Percentiles rank a stretch among this genome's conserved stretches.
phyloP scores from a whole-genome alignment of 2,329 filamentous ascomycete genomes.

The Arthroderma sp. region DNA sequence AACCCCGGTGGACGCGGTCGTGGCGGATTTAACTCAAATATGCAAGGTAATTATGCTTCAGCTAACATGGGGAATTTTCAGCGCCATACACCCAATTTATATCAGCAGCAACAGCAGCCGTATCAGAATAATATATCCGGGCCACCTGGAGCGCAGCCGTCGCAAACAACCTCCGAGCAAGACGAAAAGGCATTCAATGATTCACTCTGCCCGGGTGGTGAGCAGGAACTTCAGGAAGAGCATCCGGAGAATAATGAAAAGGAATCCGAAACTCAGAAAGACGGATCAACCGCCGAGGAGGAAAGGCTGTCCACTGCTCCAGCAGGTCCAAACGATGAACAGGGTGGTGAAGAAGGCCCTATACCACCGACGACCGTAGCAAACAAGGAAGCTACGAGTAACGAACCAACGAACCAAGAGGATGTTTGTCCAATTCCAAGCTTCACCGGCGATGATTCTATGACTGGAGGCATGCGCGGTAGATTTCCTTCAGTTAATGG shows the following conservation, averaged over 20 bases:
- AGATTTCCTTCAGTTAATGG: not conserved
- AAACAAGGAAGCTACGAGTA: not conserved
- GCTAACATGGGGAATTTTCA: slow-evolving; percentile 23
- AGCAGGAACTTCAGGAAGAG: slow-evolving; percentile 20
- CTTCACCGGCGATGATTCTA: not conserved
- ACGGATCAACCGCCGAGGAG: not conserved
- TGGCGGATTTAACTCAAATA: slow-evolving; percentile 22
- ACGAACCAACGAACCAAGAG: not conserved
- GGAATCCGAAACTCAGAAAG: not conserved
- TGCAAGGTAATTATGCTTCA: slow-evolving; percentile 23
- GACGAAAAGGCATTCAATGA: slow-evolving; percentile 14
- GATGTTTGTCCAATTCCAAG: slow-evolving; percentile 2
- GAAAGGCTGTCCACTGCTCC: not conserved
- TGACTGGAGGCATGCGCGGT: not conserved
- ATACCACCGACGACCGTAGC: not conserved
- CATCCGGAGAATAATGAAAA: slow-evolving; percentile 9
- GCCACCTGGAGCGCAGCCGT: not conserved
- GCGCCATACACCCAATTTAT: slow-evolving; percentile 19
- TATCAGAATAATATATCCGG: not conserved
- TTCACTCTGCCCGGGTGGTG: slow-evolving; percentile 23
- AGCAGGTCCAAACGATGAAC: not conserved
- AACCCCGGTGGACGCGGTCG: slow-evolving; percentile 31
- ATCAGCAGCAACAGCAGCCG: slow-evolving; percentile 11
- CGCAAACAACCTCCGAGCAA: not conserved
- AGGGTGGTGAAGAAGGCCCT: not conserved